Evolutionary conservation across 2,329 filamentous ascomycete genomes (phyloP).

Genomic region (Botrytis galanthina): DNA sequence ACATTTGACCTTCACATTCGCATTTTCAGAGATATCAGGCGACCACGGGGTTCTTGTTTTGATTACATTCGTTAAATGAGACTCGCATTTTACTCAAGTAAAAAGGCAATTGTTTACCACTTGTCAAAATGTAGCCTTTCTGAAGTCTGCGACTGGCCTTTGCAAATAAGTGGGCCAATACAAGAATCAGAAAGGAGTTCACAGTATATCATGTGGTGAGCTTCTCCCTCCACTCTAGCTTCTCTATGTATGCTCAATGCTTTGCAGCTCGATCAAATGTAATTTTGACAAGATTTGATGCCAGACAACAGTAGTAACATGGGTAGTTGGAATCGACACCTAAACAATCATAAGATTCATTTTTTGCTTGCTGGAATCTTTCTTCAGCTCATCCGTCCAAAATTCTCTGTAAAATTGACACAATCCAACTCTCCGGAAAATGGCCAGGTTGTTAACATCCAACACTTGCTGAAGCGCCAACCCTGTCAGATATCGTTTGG

Average conservation of each 20-base stretch:
- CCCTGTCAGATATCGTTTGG: not conserved
- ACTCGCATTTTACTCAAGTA: not conserved
- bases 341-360: not conserved
- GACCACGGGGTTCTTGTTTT: not conserved
- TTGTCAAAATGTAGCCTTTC: not conserved
- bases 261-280: not conserved
- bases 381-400: not conserved
- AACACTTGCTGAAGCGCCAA: not conserved
- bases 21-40: not conserved
- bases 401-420: not conserved
- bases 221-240: not conserved
- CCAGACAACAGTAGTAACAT: not conserved
- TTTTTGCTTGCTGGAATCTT: not conserved
- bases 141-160: not conserved
- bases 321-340: not conserved
- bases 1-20: not conserved
- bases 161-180: not conserved
- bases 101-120: not conserved
- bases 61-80: no score
- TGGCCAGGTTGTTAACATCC: not conserved
- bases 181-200: not conserved
- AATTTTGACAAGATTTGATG: not conserved
- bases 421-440: not conserved
- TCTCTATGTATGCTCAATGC: not conserved
- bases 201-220: not conserved